Evolutionary conservation across 768 basidiomycete genomes (phyloP).

Genomic region (Termitomyces sp.): DNA sequence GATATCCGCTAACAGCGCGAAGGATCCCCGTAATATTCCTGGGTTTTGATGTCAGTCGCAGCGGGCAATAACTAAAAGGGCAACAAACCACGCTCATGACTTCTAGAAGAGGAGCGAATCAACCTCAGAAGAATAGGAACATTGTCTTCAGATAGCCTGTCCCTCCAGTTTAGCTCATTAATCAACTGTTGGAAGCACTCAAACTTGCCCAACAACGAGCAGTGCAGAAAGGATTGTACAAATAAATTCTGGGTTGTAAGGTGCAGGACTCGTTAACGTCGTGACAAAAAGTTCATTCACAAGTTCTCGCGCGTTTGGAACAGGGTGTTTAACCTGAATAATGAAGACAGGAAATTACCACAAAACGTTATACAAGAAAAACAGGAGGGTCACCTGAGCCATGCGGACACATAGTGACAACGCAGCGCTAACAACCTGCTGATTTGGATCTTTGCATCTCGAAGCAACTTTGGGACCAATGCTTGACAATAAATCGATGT

Average conservation of each 20-base stretch:
- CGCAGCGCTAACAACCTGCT: conserved; percentile 43
- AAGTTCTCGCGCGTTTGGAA: neutral
- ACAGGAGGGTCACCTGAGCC: conserved; percentile 17
- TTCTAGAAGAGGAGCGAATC: conserved; percentile 20
- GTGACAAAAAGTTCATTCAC: conserved; percentile 10
- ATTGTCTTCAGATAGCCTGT: conserved; percentile 21
- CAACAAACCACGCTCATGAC: conserved; percentile 20
- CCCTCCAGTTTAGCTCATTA: neutral
- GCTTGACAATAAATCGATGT: conserved; percentile 42
- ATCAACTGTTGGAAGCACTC: neutral
- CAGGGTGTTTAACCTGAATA: neutral
- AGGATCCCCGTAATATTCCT: conserved; percentile 34
- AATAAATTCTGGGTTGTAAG: conserved; percentile 14
- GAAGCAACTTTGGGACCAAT: conserved; percentile 35
- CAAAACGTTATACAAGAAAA: neutral
- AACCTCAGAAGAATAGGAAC: conserved; percentile 22
- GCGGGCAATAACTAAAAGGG: neutral
- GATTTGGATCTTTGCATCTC: conserved; percentile 41
- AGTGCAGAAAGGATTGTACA: conserved; percentile 23
- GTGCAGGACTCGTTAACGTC: neutral
- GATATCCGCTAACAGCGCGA: conserved; percentile 29
- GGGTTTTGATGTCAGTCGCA: conserved; percentile 6
- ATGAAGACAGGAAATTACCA: neutral
- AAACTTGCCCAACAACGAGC: conserved; percentile 26
- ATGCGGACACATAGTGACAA: conserved; percentile 28